phyloP scores from a whole-genome alignment of 345 rosid species.

The Heritiera fomes region DNA sequence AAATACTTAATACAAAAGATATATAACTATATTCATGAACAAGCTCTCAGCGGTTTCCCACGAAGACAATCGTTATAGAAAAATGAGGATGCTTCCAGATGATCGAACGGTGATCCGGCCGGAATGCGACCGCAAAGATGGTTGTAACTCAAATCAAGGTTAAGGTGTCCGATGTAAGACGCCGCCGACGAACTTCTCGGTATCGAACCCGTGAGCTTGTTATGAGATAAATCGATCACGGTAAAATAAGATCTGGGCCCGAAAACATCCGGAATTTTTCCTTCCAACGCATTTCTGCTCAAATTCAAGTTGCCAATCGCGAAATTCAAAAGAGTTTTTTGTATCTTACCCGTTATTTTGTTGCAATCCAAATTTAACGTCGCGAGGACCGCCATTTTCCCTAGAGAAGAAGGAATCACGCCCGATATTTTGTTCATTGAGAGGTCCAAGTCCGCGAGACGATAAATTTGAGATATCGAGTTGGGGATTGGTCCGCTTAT shows the following conservation, averaged over 20 bases:
- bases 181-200: constrained; percentile 61
- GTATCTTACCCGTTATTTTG: constrained; percentile 57
- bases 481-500: constrained; percentile 61
- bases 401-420: constrained; percentile 56
- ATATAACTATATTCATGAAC: constrained; percentile 27
- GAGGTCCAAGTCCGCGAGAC: constrained; percentile 82
- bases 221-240: constrained; percentile 64
- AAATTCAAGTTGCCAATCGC: constrained; percentile 59
- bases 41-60: constrained; percentile 70
- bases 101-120: constrained; percentile 72
- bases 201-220: constrained; percentile 58
- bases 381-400: constrained; percentile 80
- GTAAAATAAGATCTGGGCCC: constrained; percentile 75
- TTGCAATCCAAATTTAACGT: constrained; percentile 80
- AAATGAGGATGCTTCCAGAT: constrained; percentile 83
- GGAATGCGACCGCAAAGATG: constrained; percentile 84
- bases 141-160: constrained; percentile 92
- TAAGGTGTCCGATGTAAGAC: constrained; percentile 70
- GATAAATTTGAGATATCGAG: constrained; percentile 62
- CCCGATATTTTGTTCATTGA: constrained; percentile 69
- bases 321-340: constrained; percentile 56
- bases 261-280: constrained; percentile 69
- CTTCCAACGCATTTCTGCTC: constrained; percentile 60
- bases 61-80: constrained; percentile 70
- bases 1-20: no score